Base-by-base conservation (phyloP, 192 early-diverging fungal genomes). In the Coemansia sp. region DNA sequence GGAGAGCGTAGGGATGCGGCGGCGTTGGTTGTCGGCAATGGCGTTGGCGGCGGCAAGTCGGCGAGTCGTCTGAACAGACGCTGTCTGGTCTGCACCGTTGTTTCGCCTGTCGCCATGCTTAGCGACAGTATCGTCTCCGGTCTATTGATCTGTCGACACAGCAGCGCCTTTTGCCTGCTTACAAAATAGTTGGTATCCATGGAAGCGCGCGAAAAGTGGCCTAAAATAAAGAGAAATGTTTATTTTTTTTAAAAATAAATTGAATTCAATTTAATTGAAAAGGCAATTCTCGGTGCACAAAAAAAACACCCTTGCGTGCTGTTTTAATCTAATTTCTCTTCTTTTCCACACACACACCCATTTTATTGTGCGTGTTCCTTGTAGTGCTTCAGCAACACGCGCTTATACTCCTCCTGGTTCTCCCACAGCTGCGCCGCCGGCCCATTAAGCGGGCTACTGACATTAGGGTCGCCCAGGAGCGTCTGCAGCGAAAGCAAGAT, bases 381-480 rank as follows among this genome's bases (percentile, higher is more conserved):
- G 47, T 83, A 83, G 36, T 83, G 81, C 58, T 69, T 78, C 11
- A 83, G 61, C 61, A 83, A 50, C 20, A 70, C 39, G 14, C 75
- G 67, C 55, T 75, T 74, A 23, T 78, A 83, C 65, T 83, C 81
- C 11, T 59, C 72, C 62, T 74, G 75, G 61, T 74, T 72, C 5
- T 74, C 67, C 89, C 87, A 93, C 62, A 91, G 88, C 78, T 91
- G 91, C n/a, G 95, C 95, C 6, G 97, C 94, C 61, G 94, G 90
- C 16, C 95, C 84, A 68, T 98, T 97, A 6, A 95, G 91, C 32
- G 97, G 97, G 47, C 89, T 91, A 55, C 91, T 89, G 61, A 92
- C 90, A 74, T 98, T 98, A 18, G 97, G 94, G 36, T 87, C 87
- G 4, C 90, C 92, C 29, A 98, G 74, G 86, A 98, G 94, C 36